Percentiles rank a stretch among this genome's conserved stretches.
phyloP scores from a whole-genome alignment of 192 early-diverging fungal species.

The Neocallimastix lanati region DNA sequence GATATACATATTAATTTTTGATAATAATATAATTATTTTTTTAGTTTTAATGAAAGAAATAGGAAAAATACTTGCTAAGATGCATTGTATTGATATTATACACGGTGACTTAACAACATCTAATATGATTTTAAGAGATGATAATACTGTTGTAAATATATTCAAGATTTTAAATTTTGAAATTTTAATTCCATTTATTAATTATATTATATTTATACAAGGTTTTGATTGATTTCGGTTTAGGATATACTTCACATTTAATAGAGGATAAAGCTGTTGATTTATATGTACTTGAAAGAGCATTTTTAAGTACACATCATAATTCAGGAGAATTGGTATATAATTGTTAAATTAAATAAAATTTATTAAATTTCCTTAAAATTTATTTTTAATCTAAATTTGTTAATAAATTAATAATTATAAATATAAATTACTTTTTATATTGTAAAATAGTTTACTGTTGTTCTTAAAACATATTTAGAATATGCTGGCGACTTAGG shows the following conservation, averaged over 20 bases:
- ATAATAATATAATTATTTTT: too few relatives aligned
- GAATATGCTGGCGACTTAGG: neutral
- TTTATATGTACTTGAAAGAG: constrained; percentile 92
- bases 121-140: constrained; percentile 60
- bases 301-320: constrained; percentile 84
- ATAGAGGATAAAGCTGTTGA: constrained; percentile 95
- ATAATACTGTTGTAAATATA: constrained; percentile 22
- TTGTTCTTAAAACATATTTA: neutral
- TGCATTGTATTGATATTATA: constrained; percentile 73
- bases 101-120: constrained; percentile 97
- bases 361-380: too few relatives aligned
- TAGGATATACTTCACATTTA: constrained; percentile 66
- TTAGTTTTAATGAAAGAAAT: constrained; percentile 21
- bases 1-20: too few relatives aligned
- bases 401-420: too few relatives aligned
- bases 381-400: too few relatives aligned
- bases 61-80: constrained; percentile 45
- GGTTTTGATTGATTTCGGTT: constrained; percentile 89
- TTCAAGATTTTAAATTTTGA: constrained; percentile 5
- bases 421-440: too few relatives aligned
- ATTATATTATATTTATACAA: too few relatives aligned
- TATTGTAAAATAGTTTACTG: neutral
- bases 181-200: neutral
- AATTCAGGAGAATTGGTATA: constrained; percentile 54
- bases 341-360: too few relatives aligned